A percentile compares a stretch with the other conserved stretches of the same genome.
Evolutionary conservation across 2,329 filamentous ascomycete species (phyloP).

Genomic region (Talaromyces sp.): DNA sequence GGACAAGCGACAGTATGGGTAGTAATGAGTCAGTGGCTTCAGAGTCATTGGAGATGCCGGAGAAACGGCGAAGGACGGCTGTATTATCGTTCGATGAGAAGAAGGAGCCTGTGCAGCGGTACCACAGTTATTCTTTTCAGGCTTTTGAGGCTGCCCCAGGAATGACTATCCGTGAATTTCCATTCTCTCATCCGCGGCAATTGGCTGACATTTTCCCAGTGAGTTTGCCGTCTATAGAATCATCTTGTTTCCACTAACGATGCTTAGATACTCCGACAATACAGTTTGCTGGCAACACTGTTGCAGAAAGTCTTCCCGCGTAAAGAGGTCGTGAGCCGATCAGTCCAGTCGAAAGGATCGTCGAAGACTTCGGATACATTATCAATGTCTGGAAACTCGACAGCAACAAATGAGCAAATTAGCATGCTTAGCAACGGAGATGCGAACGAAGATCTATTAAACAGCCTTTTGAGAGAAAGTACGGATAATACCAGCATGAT

Average conservation of each 20-base stretch:
- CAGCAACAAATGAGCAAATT: conserved; percentile 21
- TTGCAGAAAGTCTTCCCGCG: conserved; percentile 35
- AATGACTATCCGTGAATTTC: conserved; percentile 40
- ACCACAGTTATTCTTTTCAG: conserved; percentile 45
- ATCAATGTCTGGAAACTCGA: conserved; percentile 17
- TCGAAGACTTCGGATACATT: conserved; percentile 11
- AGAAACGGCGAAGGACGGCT: conserved; percentile 33
- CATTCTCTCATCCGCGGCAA: conserved; percentile 47
- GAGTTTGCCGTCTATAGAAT: conserved; percentile 17
- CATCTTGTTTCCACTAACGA: not conserved
- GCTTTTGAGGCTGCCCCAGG: conserved; percentile 41
- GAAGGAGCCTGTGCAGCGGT: conserved; percentile 29
- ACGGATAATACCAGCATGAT: conserved; percentile 2
- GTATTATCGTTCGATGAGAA: conserved; percentile 33
- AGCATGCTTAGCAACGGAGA: conserved; percentile 42
- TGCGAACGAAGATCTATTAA: conserved; percentile 51
- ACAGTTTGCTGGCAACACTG: conserved; percentile 41
- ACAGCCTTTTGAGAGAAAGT: conserved; percentile 46
- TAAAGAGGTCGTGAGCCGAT: not conserved
- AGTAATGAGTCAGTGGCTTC: conserved; percentile 8
- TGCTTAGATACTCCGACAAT: conserved; percentile 42
- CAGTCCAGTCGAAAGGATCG: conserved; percentile 9
- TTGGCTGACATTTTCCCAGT: conserved; percentile 44
- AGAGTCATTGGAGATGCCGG: conserved; percentile 19
- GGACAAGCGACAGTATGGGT: conserved; percentile 12